Percentiles rank a stretch among this genome's conserved stretches.
These are phyloP conservation scores for Paraconiothyrium sp. DNA, from an alignment of 2,329 filamentous ascomycete genomes.

Conservation along the genomic window DNA sequence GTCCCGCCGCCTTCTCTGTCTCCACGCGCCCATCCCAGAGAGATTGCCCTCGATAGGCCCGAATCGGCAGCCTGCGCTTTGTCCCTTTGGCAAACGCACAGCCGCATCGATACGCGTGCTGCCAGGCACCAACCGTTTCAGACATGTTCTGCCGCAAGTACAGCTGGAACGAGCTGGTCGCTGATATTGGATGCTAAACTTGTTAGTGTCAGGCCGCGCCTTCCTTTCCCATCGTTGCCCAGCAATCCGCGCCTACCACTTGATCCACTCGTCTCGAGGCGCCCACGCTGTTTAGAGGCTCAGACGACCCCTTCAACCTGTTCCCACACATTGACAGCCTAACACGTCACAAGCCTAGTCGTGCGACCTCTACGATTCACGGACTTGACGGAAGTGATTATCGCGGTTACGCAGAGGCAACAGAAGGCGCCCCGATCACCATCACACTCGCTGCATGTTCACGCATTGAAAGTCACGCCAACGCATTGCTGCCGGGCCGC, in stretches of 20 bases:
- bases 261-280: slow-evolving; percentile 1
- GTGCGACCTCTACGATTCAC: neutral
- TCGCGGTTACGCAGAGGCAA: slow-evolving; percentile 8
- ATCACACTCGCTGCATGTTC: neutral
- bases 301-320: neutral
- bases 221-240: neutral
- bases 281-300: neutral
- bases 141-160: neutral
- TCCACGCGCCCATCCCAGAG: slow-evolving; percentile 2
- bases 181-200: slow-evolving; percentile 7
- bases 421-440: neutral
- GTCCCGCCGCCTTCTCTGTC: slow-evolving; percentile 8
- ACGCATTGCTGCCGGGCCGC: neutral
- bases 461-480: neutral
- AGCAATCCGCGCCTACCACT: neutral
- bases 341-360: neutral
- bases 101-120: slow-evolving; percentile 15
- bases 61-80: slow-evolving; percentile 10
- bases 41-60: slow-evolving; percentile 6
- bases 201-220: neutral
- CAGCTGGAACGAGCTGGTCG: neutral
- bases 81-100: slow-evolving; percentile 7
- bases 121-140: slow-evolving; percentile 16
- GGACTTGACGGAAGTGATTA: neutral
- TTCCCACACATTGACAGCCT: neutral